A percentile compares a stretch with the other conserved stretches of the same genome.
Evolutionary conservation across 2,329 filamentous ascomycete species (phyloP).

Genomic region (Claviceps arundinis): DNA sequence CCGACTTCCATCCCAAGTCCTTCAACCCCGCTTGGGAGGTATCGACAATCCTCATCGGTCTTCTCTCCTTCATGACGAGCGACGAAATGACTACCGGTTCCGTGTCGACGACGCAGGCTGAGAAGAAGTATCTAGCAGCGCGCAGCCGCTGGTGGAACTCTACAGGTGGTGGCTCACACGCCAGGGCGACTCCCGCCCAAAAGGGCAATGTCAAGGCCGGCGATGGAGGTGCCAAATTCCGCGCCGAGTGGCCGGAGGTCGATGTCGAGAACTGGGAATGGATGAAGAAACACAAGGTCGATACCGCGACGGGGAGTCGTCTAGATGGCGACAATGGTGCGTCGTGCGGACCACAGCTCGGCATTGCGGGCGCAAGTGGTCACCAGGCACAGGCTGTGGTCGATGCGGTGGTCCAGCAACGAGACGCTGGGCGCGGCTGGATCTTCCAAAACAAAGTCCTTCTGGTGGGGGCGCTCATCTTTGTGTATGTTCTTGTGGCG

Average conservation of each 20-base stretch:
- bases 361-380: slow-evolving; percentile 48
- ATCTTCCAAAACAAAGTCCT: slow-evolving; percentile 66
- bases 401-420: slow-evolving; percentile 62
- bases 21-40: slow-evolving; percentile 99
- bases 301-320: slow-evolving; percentile 58
- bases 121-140: slow-evolving; percentile 65
- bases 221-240: slow-evolving; percentile 85
- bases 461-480: slow-evolving; percentile 54
- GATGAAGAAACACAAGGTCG: slow-evolving; percentile 75
- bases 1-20: slow-evolving; percentile 92
- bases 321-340: slow-evolving; percentile 33
- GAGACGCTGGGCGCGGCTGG: slow-evolving; percentile 75
- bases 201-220: slow-evolving; percentile 82
- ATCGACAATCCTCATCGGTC: slow-evolving; percentile 84
- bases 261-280: slow-evolving; percentile 84
- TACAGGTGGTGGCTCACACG: slow-evolving; percentile 70
- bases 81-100: slow-evolving; percentile 98
- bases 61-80: slow-evolving; percentile 95
- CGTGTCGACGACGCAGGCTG: slow-evolving; percentile 60
- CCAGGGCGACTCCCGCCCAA: slow-evolving; percentile 35
- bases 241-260: slow-evolving; percentile 76
- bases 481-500: slow-evolving; percentile 73
- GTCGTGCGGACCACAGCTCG: slow-evolving; percentile 38
- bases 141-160: slow-evolving; percentile 93
- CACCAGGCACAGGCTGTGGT: slow-evolving; percentile 56